Base-by-base conservation (phyloP, 192 early-diverging fungal genomes). In the Umbelopsis sp. region DNA sequence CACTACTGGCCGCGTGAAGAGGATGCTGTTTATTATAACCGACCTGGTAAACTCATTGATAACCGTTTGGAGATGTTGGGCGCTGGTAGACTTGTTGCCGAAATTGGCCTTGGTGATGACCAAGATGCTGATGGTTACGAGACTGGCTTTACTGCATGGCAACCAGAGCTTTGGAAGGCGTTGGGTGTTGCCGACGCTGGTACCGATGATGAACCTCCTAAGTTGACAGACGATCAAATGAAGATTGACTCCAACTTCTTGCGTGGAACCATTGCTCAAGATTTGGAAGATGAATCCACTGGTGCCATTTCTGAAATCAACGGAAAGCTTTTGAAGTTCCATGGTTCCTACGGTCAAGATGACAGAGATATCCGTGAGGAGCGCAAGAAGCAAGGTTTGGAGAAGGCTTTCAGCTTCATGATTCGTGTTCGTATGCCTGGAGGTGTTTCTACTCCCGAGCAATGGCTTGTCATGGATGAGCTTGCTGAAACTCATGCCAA, bases 341-440 rank as follows among this genome's bases (percentile, higher is more conserved):
- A 98, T 82, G 96, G 96, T 73, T 95, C 91, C 46, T 98, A 98
- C 85, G 89, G 91, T 82, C 96, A 98, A 78, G 96, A 98, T 78
- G 96, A 98, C 81, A 92, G 96, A 74, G 96, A 98, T 82, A 76
- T 97, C 64, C 90, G 96, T 50, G 92, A 93, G 22, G 89, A 89
- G 69, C 88, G 95, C 35, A 83, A 90, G 75, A 86, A 90, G 71
- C 90, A 91, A 71, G 94, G 94, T 68, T 77, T 94, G 16, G 96
- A 98, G 85, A 91, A 91, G 77, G 96, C 96, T 13, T 98, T 82
- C 79, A 92, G 90, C 35, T 98, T 98, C 84, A 98, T 98, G 96
- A 91, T 98, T 72, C 94, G 96, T 79, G 93, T 95, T 46, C 92
- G 96, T 71, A 87, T 97, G 55, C 96, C 96, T 0, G 96, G 92